Evolutionary conservation across 192 early-diverging fungal genomes (phyloP).

Genomic region (Helicostylum pulchrum): DNA sequence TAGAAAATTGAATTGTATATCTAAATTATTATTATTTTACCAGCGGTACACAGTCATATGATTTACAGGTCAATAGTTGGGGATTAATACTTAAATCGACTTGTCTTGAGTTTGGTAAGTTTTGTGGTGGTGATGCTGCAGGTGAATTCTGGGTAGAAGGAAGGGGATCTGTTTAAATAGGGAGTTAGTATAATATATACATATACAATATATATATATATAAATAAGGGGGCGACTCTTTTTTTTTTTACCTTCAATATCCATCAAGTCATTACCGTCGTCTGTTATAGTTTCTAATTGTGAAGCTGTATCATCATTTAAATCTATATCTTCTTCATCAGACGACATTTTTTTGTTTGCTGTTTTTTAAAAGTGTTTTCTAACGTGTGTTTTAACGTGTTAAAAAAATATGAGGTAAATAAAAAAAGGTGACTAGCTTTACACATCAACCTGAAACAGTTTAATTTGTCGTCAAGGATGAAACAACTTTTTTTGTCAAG

Average conservation of each 20-base stretch:
- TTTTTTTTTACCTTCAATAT: constrained; percentile 28
- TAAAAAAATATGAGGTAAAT: too few relatives aligned
- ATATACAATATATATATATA: constrained; percentile 9
- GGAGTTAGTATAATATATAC: background rate
- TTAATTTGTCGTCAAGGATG: too few relatives aligned
- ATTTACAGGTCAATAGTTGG: constrained; percentile 5
- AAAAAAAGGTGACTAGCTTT: too few relatives aligned
- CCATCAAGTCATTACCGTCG: constrained; percentile 24
- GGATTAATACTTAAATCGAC: constrained; percentile 11
- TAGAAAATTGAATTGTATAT: background rate
- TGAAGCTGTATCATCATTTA: constrained; percentile 24
- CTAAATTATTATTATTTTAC: constrained; percentile 6
- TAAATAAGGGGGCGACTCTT: background rate
- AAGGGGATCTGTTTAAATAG: constrained; percentile 14
- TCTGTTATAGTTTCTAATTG: constrained; percentile 26
- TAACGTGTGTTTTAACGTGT: too few relatives aligned
- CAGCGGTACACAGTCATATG: constrained; percentile 22
- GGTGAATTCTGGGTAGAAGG: constrained; percentile 25
- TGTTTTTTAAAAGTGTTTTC: too few relatives aligned
- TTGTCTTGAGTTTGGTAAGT: constrained; percentile 7
- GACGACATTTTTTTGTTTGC: constrained; percentile 32
- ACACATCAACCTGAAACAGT: too few relatives aligned
- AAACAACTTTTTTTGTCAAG: too few relatives aligned
- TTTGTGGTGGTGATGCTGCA: constrained; percentile 23
- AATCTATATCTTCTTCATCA: constrained; percentile 33